Base-by-base conservation (phyloP, 2,329 filamentous ascomycete genomes). In the Cladosporium sp. region DNA sequence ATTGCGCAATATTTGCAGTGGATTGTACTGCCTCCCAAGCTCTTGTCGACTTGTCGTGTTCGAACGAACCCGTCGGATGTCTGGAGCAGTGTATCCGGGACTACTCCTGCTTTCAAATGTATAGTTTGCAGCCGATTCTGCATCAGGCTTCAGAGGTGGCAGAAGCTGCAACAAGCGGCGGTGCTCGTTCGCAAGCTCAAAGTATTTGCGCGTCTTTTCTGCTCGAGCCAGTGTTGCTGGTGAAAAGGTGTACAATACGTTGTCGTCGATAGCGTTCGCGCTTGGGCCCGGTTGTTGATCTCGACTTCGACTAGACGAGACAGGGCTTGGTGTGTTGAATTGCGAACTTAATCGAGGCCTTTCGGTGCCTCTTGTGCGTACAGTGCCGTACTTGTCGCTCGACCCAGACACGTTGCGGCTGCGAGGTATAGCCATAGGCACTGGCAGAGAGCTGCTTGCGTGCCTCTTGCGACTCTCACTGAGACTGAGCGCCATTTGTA, bases 1-100 rank as follows among this genome's bases (percentile, higher is more conserved):
- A 75, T 99, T 98, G 24, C 95, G 89, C 65, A 98, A 91, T 72
- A 92, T 92, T 77, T 98, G 95, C 28, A 99, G 80, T 4, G 94
- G 95, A 75, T 99, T 97, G 76, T 98, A 98, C 2, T 83, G 80
- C 62, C 93, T 88, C 4, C 91, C 90, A 8, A 89, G 71, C n/a
- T 66, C 74, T 51, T 77, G 73, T 32, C 41, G 51, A 21, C 41
- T 67, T 21, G 47, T 34, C 32, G 73, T 73, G 71, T 80, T 60
- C 68, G 78, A 77, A 64, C 77, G 67, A 66, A 76, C 63, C 71
- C 81, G 75, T 65, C 72, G 76, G 67, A 80, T 70, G 58, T 79
- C 73, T 68, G 80, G 78, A 66, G 77, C 73, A 0, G 77, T 71
- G 68, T 76, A 78, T 59, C 82, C 78, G 47, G 82, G 77, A 57